Evolutionary conservation across 2,329 filamentous ascomycete genomes (phyloP).

Genomic region (Alternaria longipes): DNA sequence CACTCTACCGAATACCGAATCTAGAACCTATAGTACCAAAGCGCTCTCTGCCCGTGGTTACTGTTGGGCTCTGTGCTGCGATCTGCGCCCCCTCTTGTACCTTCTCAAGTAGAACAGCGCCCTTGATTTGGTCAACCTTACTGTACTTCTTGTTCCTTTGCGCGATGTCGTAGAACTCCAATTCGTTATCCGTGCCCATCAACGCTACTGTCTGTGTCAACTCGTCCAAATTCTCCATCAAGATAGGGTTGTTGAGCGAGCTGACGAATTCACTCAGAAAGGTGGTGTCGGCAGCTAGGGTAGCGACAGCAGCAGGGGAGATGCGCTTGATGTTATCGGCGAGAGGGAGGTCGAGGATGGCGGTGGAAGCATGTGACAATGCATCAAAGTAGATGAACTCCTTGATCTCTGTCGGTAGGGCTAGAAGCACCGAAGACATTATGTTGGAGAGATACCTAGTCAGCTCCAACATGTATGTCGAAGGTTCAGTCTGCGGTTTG

Average conservation of each 20-base stretch:
- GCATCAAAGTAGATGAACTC: constrained; percentile 98
- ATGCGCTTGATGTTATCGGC: constrained; percentile 83
- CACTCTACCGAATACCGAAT: constrained; percentile 38
- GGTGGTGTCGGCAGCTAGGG: constrained; percentile 82
- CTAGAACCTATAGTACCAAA: constrained; percentile 49
- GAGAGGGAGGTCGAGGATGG: constrained; percentile 82
- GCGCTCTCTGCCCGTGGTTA: constrained; percentile 37
- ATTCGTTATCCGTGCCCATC: constrained; percentile 86
- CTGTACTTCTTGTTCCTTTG: constrained; percentile 93
- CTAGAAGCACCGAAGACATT: constrained; percentile 93
- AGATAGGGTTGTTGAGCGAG: constrained; percentile 84
- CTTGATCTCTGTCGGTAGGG: constrained; percentile 94
- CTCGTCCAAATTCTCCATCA: constrained; percentile 90
- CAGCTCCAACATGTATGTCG: constrained; percentile 93
- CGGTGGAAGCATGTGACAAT: constrained; percentile 85
- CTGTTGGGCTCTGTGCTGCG: constrained; percentile 46
- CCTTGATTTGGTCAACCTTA: constrained; percentile 89
- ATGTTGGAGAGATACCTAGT: constrained; percentile 94
- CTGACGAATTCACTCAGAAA: constrained; percentile 89
- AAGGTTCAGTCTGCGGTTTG: constrained; percentile 74
- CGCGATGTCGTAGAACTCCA: constrained; percentile 95
- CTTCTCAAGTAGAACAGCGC: constrained; percentile 89
- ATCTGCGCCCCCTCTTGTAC: constrained; percentile 48
- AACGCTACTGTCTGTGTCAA: constrained; percentile 90
- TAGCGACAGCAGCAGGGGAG: constrained; percentile 83